A percentile compares a stretch with the other conserved stretches of the same genome.
Evolutionary conservation across 768 basidiomycete species (phyloP).

Genomic region (Strobilomyces dryophilus): DNA sequence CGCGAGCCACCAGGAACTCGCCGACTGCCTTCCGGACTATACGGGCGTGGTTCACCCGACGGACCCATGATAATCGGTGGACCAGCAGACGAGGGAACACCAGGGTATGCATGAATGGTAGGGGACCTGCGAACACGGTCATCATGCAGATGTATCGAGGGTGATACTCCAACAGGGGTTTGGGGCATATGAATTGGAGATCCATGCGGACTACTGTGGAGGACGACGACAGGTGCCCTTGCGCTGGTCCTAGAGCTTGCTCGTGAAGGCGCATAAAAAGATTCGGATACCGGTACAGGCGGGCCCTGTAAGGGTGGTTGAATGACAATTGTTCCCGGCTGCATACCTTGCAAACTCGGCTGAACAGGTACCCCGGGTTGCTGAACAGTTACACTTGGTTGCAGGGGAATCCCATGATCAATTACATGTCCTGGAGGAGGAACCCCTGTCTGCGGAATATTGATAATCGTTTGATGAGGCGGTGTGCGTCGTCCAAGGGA

Average conservation of each 20-base stretch:
- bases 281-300: slow-evolving; percentile 6
- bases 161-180: slow-evolving; percentile 14
- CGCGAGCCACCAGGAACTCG: slow-evolving; percentile 3
- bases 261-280: slow-evolving; percentile 13
- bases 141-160: slow-evolving; percentile 7
- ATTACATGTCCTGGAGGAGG: slow-evolving; percentile 24
- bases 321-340: slow-evolving; percentile 13
- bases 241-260: slow-evolving; percentile 13
- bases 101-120: slow-evolving; percentile 22
- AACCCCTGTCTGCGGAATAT: slow-evolving; percentile 7
- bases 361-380: slow-evolving; percentile 3
- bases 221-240: slow-evolving; percentile 14
- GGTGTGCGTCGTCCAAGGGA: neutral
- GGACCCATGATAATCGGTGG: slow-evolving; percentile 5
- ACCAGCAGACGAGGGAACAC: neutral
- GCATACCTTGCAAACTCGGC: neutral
- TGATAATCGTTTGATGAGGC: slow-evolving; percentile 13
- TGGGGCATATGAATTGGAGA: slow-evolving; percentile 21
- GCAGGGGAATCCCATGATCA: slow-evolving; percentile 6
- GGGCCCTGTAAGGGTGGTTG: slow-evolving; percentile 9
- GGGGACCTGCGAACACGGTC: slow-evolving; percentile 19
- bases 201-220: slow-evolving; percentile 14
- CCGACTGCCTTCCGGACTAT: slow-evolving; percentile 5
- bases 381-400: slow-evolving; percentile 1
- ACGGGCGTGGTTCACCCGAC: slow-evolving; percentile 11